A percentile compares a stretch with the other conserved stretches of the same genome.
Evolutionary conservation across 192 early-diverging fungal genomes (phyloP).

Genomic region (Coemansia sp.): DNA sequence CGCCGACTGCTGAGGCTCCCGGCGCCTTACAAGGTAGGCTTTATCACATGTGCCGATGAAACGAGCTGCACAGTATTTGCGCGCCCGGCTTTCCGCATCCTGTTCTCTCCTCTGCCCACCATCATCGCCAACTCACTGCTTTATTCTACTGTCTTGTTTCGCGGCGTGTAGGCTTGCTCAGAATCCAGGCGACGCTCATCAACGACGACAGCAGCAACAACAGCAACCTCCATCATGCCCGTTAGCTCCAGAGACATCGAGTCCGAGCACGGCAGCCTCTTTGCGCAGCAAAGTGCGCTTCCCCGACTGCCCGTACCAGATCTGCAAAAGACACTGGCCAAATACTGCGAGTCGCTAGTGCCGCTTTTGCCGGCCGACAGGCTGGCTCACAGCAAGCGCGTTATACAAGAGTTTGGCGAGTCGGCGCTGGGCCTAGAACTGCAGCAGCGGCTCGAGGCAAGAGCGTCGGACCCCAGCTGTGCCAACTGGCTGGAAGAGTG

Average conservation of each 20-base stretch:
- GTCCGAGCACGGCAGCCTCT: conserved; percentile 59
- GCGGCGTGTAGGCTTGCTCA: neutral
- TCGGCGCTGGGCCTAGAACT: conserved; percentile 79
- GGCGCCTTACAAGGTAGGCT: conserved; percentile 15
- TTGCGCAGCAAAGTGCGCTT: conserved; percentile 68
- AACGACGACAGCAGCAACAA: no score
- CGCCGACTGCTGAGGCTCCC: conserved; percentile 19
- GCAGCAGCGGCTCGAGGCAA: conserved; percentile 78
- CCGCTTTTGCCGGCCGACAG: conserved; percentile 71
- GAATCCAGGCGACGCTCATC: neutral
- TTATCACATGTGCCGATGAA: conserved; percentile 5
- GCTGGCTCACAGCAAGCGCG: conserved; percentile 64
- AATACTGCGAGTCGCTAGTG: conserved; percentile 79
- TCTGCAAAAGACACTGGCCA: conserved; percentile 73
- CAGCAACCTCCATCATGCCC: conserved; percentile 9
- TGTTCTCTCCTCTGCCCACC: no score
- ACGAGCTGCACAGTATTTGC: no score
- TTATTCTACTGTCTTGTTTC: neutral
- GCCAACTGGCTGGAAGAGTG: conserved; percentile 95
- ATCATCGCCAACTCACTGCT: no score
- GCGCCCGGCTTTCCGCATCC: no score
- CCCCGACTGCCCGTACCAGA: conserved; percentile 90
- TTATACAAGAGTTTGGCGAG: conserved; percentile 74
- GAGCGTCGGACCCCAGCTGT: conserved; percentile 66
- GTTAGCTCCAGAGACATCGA: conserved; percentile 4